phyloP scores from a whole-genome alignment of 371 early-diverging fungal genomes.

The Batkoa obscura region DNA sequence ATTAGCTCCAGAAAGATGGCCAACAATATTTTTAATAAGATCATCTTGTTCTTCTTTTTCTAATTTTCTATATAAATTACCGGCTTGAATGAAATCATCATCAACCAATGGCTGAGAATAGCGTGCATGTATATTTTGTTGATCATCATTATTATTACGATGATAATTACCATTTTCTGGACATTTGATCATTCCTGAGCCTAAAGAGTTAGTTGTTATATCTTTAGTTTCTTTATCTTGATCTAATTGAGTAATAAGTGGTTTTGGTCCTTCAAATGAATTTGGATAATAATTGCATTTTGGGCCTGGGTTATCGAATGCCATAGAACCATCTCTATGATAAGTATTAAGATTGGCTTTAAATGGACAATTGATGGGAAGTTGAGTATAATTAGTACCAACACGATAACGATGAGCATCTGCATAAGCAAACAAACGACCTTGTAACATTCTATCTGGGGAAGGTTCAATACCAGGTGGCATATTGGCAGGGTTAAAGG shows the following conservation, averaged over 20 bases:
- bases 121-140: slow-evolving; percentile 30
- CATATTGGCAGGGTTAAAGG: slow-evolving; percentile 49
- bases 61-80: slow-evolving; percentile 23
- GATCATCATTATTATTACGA: not conserved
- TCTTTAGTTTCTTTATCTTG: not conserved
- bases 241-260: too few relatives aligned
- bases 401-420: slow-evolving; percentile 64
- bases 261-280: slow-evolving; percentile 19
- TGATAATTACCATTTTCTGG: not conserved
- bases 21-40: slow-evolving; percentile 23
- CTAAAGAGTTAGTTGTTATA: slow-evolving; percentile 8
- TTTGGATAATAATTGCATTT: slow-evolving; percentile 44
- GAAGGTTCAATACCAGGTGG: slow-evolving; percentile 54
- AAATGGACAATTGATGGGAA: slow-evolving; percentile 51
- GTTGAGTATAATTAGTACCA: slow-evolving; percentile 45
- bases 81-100: slow-evolving; percentile 33
- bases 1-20: slow-evolving; percentile 22
- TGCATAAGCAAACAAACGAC: slow-evolving; percentile 52
- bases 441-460: slow-evolving; percentile 55
- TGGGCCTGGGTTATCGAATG: slow-evolving; percentile 21
- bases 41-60: slow-evolving; percentile 22
- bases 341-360: slow-evolving; percentile 27
- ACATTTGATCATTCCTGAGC: not conserved
- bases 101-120: slow-evolving; percentile 26
- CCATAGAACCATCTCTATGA: slow-evolving; percentile 43